phyloP scores from a whole-genome alignment of 371 early-diverging fungal species.

The Apophysomyces variabilis region DNA sequence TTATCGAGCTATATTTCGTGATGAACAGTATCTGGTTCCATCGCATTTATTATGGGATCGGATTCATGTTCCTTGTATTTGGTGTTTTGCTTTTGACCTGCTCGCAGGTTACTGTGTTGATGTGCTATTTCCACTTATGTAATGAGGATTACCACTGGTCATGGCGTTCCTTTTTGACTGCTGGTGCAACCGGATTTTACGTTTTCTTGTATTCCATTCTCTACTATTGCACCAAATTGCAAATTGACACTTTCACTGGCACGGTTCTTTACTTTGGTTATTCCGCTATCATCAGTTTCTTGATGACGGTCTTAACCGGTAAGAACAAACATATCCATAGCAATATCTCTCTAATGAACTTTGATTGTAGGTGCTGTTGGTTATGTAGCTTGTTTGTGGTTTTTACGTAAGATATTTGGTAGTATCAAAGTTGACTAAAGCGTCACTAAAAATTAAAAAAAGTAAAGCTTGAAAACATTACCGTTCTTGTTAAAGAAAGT shows the following conservation, averaged over 20 bases:
- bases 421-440: slow-evolving; percentile 82
- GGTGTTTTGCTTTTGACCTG: slow-evolving; percentile 83
- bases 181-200: slow-evolving; percentile 88
- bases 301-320: slow-evolving; percentile 80
- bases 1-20: slow-evolving; percentile 88
- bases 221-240: slow-evolving; percentile 77
- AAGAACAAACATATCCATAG: slow-evolving; percentile 1
- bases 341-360: neutral
- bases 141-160: slow-evolving; percentile 95
- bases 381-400: slow-evolving; percentile 73
- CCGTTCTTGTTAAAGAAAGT: neutral
- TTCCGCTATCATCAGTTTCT: slow-evolving; percentile 74
- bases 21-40: slow-evolving; percentile 94
- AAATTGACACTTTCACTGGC: slow-evolving; percentile 75
- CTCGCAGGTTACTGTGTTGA: slow-evolving; percentile 81
- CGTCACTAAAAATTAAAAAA: neutral
- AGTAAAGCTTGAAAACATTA: too few species aligned
- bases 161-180: slow-evolving; percentile 92
- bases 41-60: slow-evolving; percentile 90
- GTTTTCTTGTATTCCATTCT: slow-evolving; percentile 85
- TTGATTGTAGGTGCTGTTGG: slow-evolving; percentile 72
- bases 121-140: slow-evolving; percentile 91
- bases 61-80: slow-evolving; percentile 83
- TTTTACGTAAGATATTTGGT: slow-evolving; percentile 81
- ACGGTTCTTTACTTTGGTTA: slow-evolving; percentile 94